A percentile compares a stretch with the other conserved stretches of the same genome.
Conservation (phyloP, 768 basidiomycete species). For the Lanmaoa pseudosensibilis region DNA sequence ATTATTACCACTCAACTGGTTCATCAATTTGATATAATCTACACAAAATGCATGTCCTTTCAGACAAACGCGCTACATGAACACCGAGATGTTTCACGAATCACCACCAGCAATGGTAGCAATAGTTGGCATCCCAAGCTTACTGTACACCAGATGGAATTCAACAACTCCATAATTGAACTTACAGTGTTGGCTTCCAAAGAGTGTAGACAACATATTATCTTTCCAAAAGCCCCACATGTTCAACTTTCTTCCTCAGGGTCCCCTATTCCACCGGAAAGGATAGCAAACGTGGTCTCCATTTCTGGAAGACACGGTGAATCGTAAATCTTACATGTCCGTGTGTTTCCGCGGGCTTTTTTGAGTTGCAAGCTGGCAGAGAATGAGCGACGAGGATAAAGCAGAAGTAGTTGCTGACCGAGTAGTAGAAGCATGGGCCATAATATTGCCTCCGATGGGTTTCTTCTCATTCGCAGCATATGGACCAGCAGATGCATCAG, state of each 20-base stretch:
- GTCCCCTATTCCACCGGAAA: constrained; percentile 87
- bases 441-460: constrained; percentile 98
- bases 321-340: constrained; percentile 96
- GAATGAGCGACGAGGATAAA: constrained; percentile 5
- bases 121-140: background rate
- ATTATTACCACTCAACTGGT: constrained; percentile 53
- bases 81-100: background rate
- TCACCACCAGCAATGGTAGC: background rate
- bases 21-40: constrained; percentile 20
- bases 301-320: constrained; percentile 97
- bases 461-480: constrained; percentile 93
- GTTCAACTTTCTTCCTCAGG: constrained; percentile 79
- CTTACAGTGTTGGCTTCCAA: constrained; percentile 5
- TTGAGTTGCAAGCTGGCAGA: constrained; percentile 74
- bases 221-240: background rate
- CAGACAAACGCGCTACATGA: background rate
- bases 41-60: constrained; percentile 6
- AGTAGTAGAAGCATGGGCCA: constrained; percentile 98
- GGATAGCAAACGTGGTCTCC: constrained; percentile 93
- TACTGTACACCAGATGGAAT: constrained; percentile 13
- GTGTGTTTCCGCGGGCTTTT: constrained; percentile 88
- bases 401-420: constrained; percentile 49
- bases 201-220: background rate
- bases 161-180: constrained; percentile 8
- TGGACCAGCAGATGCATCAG: constrained; percentile 88